Conservation (phyloP, 371 early-diverging fungal genomes). For the Mucor indicus region DNA sequence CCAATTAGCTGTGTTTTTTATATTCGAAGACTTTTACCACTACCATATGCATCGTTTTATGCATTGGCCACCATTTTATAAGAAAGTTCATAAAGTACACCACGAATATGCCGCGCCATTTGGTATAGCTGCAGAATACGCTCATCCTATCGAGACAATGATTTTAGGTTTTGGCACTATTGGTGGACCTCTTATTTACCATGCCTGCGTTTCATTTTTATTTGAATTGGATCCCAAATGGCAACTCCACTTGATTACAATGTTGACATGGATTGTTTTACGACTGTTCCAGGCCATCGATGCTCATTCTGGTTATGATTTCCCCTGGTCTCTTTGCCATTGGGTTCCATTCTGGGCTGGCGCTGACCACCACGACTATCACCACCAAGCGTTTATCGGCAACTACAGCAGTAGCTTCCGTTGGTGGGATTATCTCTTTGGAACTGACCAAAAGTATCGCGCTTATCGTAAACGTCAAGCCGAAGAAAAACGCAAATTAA, state of each 20-base stretch:
- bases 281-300: conserved; percentile 87
- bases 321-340: conserved; percentile 87
- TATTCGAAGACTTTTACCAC: conserved; percentile 85
- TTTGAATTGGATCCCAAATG: conserved; percentile 35
- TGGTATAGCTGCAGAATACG: conserved; percentile 87
- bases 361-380: conserved; percentile 85
- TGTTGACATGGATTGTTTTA: conserved; percentile 77
- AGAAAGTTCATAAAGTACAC: conserved; percentile 89
- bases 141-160: conserved; percentile 80
- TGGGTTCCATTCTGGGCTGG: conserved; percentile 82
- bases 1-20: conserved; percentile 74
- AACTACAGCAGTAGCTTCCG: conserved; percentile 82
- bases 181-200: conserved; percentile 66
- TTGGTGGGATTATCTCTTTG: conserved; percentile 83
- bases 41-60: conserved; percentile 85
- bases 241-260: conserved; percentile 77
- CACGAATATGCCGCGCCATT: conserved; percentile 94
- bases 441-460: conserved; percentile 77
- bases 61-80: conserved; percentile 89
- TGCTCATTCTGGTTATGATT: conserved; percentile 94
- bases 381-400: conserved; percentile 79
- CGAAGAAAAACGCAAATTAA: conserved; percentile 19
- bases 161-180: conserved; percentile 79
- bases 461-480: conserved; percentile 57
- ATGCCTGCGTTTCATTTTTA: conserved; percentile 10